Percentiles rank a stretch among this genome's conserved stretches.
phyloP scores from a whole-genome alignment of 129 eudicot species.

The Tagetes erecta region DNA sequence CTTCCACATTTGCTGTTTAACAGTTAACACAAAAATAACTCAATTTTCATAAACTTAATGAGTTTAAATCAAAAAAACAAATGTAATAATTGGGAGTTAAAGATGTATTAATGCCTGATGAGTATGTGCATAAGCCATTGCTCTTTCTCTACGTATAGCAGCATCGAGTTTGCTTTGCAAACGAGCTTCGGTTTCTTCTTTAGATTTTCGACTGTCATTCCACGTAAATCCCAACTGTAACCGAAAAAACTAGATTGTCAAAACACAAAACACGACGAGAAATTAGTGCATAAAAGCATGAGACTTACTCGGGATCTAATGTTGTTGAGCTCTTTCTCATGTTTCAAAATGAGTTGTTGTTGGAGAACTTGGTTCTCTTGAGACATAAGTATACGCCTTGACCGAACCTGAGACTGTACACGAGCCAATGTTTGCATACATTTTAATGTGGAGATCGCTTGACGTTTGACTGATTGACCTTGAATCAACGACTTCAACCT shows the following conservation, averaged over 20 bases:
- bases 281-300: background rate
- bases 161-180: constrained; percentile 74
- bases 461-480: constrained; percentile 73
- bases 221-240: constrained; percentile 61
- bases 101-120: constrained; percentile 59
- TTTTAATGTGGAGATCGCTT: constrained; percentile 55
- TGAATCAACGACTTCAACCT: constrained; percentile 57
- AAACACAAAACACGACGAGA: background rate
- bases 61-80: background rate
- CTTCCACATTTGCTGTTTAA: constrained; percentile 69
- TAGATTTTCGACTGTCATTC: constrained; percentile 74
- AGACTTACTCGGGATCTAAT: constrained; percentile 48
- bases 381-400: constrained; percentile 66
- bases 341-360: constrained; percentile 53
- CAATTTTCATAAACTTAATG: background rate
- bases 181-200: constrained; percentile 72
- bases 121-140: constrained; percentile 84
- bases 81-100: background rate
- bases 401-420: constrained; percentile 60
- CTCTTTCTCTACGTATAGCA: constrained; percentile 84
- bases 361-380: constrained; percentile 64
- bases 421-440: constrained; percentile 85
- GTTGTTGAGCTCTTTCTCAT: constrained; percentile 51
- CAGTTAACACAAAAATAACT: background rate
- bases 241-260: background rate